Evolutionary conservation across 179 eudicot species (phyloP), one percentile per base, ranked within the genome.

Genomic region (Patellifolia procumbens): DNA sequence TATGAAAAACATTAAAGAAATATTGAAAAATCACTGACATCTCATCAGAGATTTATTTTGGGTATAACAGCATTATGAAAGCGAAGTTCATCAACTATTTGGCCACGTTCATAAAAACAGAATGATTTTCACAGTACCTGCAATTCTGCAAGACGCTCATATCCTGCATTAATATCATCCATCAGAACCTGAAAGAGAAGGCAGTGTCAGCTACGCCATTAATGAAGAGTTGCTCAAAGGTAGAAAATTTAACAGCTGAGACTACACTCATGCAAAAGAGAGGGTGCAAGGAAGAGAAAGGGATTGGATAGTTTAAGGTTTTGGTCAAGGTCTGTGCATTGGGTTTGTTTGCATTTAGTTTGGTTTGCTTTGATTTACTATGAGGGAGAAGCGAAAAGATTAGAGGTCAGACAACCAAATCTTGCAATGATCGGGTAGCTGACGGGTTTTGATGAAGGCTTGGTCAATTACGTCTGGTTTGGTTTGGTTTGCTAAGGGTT

Each of bases 161-260:
- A 94, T 22, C 98, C 97, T 5, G 92, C 83, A 79, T 92, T 94
- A 63, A 94, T 91, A 81, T 94, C 97, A 86, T 94, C 98, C 92
- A 92, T 89, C 76, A 94, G 79, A 51, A 94, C 94, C 98, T 92
- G 87, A 69, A 85, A 59, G 31, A 43, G 73, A 74, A 73, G 34
- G 60, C 22, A 55, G 12, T 31, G 20, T 72, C 70, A 78, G 29
- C 6, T 28, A 59, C 8, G 37, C 19, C 43, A 60, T 53, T 19
- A 20, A 5, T 31, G 11, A 74, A 68, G 16, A 35, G 42, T 42
- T 55, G 7, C 31, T 42, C 13, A 52, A 45, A 51, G 26, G 53
- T 4, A 10, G 20, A 37, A 56, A 58, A 59, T n/a, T n/a, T 52
- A 39, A 66, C 49, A 76, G 11, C 31, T 42, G 32, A 42, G n/a